phyloP scores from a whole-genome alignment of 129 eudicot species.

The Centrapalus pauciflorus region DNA sequence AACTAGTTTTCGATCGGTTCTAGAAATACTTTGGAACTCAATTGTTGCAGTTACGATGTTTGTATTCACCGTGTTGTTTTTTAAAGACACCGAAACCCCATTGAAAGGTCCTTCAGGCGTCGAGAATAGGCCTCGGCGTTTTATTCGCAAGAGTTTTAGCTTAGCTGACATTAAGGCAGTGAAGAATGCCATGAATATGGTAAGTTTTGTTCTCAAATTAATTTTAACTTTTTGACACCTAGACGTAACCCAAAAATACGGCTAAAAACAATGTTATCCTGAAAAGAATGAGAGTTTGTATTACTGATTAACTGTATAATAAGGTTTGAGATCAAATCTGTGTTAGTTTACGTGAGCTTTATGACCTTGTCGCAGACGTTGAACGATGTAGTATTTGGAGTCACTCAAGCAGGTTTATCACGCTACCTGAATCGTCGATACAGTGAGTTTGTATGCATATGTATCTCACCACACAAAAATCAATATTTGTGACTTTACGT shows the following conservation, averaged over 20 bases:
- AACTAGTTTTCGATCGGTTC: constrained; percentile 21
- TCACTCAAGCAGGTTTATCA: constrained; percentile 47
- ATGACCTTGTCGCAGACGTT: constrained; percentile 27
- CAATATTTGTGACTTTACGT: neutral
- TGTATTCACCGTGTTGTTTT: constrained; percentile 34
- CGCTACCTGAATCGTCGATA: constrained; percentile 41
- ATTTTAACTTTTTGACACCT: neutral
- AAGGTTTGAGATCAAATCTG: neutral
- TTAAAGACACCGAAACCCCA: constrained; percentile 43
- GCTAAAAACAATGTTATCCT: neutral
- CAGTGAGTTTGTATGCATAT: constrained; percentile 24
- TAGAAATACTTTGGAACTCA: constrained; percentile 37
- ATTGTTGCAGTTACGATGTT: constrained; percentile 27
- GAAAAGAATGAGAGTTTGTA: neutral
- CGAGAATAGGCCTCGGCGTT: constrained; percentile 36
- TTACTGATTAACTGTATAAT: neutral
- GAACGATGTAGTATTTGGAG: constrained; percentile 49
- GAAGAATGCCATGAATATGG: constrained; percentile 43
- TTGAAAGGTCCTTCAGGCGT: constrained; percentile 31
- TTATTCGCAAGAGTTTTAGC: constrained; percentile 32
- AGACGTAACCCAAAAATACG: neutral
- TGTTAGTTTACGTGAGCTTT: neutral
- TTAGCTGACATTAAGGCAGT: constrained; percentile 42
- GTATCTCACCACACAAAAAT: neutral
- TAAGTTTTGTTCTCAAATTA: constrained; percentile 14